Evolutionary conservation across 2,329 filamentous ascomycete species (phyloP), one percentile per base, ranked within the genome.

Genomic region (Plenodomus tracheiphilus): DNA sequence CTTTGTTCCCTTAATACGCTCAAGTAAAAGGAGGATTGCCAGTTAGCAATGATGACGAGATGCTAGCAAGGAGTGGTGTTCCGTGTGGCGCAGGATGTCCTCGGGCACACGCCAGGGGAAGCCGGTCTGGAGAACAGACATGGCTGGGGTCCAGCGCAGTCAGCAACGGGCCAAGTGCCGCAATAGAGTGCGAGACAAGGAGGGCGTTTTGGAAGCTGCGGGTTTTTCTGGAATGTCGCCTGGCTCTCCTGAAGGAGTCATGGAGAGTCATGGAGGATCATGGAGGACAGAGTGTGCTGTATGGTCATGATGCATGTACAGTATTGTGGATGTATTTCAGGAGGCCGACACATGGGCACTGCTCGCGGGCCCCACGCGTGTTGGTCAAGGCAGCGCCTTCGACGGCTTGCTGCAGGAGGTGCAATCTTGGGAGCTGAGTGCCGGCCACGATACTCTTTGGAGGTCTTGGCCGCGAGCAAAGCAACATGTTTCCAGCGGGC

Each of bases 31-130:
- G 63, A 63, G 61, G 41, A 56, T 56, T 50, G 46, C 51, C 52
- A 56, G 54, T 53, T 42, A 50, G 54, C 46, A 50, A 62, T 61
- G 48, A 68, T 67, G 65, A 67, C 58, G 62, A 63, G 62, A 56
- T 58, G 61, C 56, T 16, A 45, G 38, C 46, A 44, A 65, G 56
- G 60, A 59, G 57, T 49, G 44, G 46, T 47, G 49, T 40, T 51
- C 39, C 39, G 43, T 52, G 49, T 57, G 53, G 53, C 55, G 49
- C 48, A 41, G 43, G 34, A 34, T 45, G 48, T 41, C 40, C 46
- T 52, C 52, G 47, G 46, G n/a, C n/a, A 22, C 37, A 46, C 43
- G 45, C 44, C 53, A 62, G 58, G 61, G 61, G 59, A 53, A 55
- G 50, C 59, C 54, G 49, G 49, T 53, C 59, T 47, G 49, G 48